Evolutionary conservation across 805 yeast genomes (phyloP).

Genomic region (Maudiozyma serrabonitensis): DNA sequence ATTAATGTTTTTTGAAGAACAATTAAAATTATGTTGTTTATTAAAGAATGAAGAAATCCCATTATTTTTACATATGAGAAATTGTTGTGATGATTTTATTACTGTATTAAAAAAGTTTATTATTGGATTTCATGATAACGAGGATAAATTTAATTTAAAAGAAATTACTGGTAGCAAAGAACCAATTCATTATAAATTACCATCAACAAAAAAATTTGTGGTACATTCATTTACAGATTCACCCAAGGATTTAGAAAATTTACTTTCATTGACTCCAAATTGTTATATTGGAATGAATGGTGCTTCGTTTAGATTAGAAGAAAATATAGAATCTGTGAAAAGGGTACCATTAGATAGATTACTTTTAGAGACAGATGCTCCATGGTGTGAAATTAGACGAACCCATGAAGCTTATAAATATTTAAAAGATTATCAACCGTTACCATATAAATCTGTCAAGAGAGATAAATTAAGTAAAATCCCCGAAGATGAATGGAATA

Average conservation of each 20-base stretch:
- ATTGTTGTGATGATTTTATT: conserved; percentile 72
- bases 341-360: conserved; percentile 61
- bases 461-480: conserved; percentile 28
- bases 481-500: conserved; percentile 19
- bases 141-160: conserved; percentile 15
- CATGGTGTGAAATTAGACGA: conserved; percentile 93
- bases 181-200: conserved; percentile 26
- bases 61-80: conserved; percentile 82
- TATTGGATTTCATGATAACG: conserved; percentile 29
- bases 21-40: conserved; percentile 46
- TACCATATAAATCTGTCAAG: conserved; percentile 23
- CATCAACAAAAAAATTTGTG: conserved; percentile 48
- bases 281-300: conserved; percentile 78
- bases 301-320: conserved; percentile 75
- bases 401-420: conserved; percentile 65
- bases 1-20: conserved; percentile 54
- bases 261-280: conserved; percentile 36
- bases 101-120: conserved; percentile 54
- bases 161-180: conserved; percentile 4
- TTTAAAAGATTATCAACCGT: conserved; percentile 32
- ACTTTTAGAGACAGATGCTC: conserved; percentile 90
- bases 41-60: conserved; percentile 50
- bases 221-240: conserved; percentile 95
- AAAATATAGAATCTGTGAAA: conserved; percentile 56
- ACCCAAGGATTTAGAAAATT: conserved; percentile 44